phyloP scores from a whole-genome alignment of 768 basidiomycete species.

The Pseudohyphozyma bogoriensis region DNA sequence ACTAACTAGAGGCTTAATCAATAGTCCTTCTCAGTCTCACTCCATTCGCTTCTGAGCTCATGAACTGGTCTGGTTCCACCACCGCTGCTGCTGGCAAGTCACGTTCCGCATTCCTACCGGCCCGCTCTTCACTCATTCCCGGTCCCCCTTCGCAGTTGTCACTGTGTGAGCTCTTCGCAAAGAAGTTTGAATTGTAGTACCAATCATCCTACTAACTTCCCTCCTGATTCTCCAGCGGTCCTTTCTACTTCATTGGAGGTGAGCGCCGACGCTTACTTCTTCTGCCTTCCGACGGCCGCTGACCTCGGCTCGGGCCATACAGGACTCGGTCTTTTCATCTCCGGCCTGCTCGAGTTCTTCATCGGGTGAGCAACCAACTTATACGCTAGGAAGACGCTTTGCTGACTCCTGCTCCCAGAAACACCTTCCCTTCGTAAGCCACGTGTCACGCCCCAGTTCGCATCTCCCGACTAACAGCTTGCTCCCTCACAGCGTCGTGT shows the following conservation, averaged over 20 bases:
- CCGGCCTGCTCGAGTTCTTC: conserved; percentile 30
- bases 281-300: not conserved
- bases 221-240: conserved; percentile 5
- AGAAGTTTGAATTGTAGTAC: not conserved
- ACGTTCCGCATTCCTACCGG: no score
- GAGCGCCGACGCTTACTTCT: no score
- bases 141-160: no score
- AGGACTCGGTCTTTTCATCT: conserved; percentile 27
- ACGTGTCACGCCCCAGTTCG: no score
- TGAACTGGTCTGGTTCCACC: conserved; percentile 26
- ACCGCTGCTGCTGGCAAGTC: no score
- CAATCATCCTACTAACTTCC: not conserved
- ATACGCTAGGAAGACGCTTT: not conserved
- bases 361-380: not conserved
- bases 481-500: no score
- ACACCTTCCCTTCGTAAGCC: conserved; percentile 34
- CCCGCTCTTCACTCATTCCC: no score
- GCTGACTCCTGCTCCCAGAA: conserved; percentile 8
- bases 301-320: no score
- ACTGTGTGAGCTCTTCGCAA: conserved; percentile 7
- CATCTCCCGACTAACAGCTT: no score
- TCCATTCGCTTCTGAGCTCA: conserved; percentile 30
- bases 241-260: conserved; percentile 27
- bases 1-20: no score
- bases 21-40: conserved; percentile 32